Base-by-base conservation (phyloP, 257 asterid genomes). In the Gentiana macrophylla region DNA sequence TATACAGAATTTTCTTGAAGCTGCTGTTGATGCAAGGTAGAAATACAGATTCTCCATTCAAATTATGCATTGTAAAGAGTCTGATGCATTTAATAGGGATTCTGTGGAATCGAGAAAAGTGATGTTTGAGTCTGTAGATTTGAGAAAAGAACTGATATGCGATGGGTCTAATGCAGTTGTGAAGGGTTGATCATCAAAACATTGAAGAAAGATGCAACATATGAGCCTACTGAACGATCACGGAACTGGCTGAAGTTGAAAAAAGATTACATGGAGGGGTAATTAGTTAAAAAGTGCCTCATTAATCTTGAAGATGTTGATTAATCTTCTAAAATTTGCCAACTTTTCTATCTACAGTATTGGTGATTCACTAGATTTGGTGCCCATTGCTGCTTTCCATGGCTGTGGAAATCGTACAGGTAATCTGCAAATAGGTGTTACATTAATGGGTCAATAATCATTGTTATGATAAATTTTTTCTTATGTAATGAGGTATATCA, bases 101-200 rank as follows among this genome's bases (percentile, higher is more conserved):
- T 24, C 24, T 24, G 24, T 24, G 24, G 24, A 24, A 24, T 24
- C 24, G 24, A 24, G 24, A 24, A 24, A 24, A 24, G 24, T 24
- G 24, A 24, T 24, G 24, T 24, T 24, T 24, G 24, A 24, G 24
- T 24, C 24, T 24, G 24, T 24, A 24, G 24, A 24, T 24, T 24
- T 24, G 24, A 24, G 24, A 24, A 24, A 24, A 24, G 24, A 24
- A 24, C 24, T 24, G 24, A 24, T 24, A 24, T 24, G 24, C 24
- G 24, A 24, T 24, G 24, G 24, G 24, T 24, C 24, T 71, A 63
- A 59, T 72, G 67, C 83, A 92, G 95, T 74, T 85, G 73, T 55
- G 97, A 92, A 79, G 97, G 97, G 50, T 72, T 88, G 82, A 92
- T 92, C 68, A 86, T 92, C 85, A 92, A 92, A 73, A 92, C 94